Percentiles rank a stretch among this genome's conserved stretches.
phyloP scores from a whole-genome alignment of 306 rosid genomes.

The Hippophae tibetana region DNA sequence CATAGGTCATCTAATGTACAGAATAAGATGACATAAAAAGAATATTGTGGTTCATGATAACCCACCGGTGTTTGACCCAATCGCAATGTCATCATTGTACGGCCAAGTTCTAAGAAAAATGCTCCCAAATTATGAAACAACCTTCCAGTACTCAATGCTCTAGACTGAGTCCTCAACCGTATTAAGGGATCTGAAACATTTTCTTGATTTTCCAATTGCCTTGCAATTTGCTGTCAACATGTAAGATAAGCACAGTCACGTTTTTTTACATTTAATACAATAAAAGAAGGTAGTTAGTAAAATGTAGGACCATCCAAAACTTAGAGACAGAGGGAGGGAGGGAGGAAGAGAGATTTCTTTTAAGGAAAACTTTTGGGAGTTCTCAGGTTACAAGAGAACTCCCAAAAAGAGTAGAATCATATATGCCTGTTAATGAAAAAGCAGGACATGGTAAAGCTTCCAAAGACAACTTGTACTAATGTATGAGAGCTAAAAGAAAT shows the following conservation, averaged over 20 bases:
- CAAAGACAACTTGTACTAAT: too few relatives aligned
- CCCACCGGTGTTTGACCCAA: conserved; percentile 83
- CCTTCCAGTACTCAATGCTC: conserved; percentile 59
- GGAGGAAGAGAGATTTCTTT: too few relatives aligned
- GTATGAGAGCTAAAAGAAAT: too few relatives aligned
- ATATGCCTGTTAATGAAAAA: too few relatives aligned
- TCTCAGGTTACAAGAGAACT: too few relatives aligned
- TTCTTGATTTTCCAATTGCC: conserved; percentile 77
- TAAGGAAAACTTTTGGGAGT: too few relatives aligned
- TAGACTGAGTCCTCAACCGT: conserved; percentile 56
- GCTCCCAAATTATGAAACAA: conserved; percentile 80
- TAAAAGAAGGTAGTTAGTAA: conserved; percentile 6
- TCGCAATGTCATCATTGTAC: conserved; percentile 79
- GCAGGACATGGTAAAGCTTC: too few relatives aligned
- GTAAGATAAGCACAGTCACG: conserved; percentile 19
- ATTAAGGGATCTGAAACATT: conserved; percentile 46
- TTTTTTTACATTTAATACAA: conserved; percentile 12
- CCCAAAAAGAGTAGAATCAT: too few relatives aligned
- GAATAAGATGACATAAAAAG: conserved; percentile 21
- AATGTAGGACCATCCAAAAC: too few relatives aligned
- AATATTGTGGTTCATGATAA: conserved; percentile 13
- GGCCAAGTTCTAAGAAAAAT: conserved; percentile 90
- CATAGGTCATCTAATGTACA: conserved; percentile 3
- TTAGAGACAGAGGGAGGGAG: too few relatives aligned
- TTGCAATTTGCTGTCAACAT: conserved; percentile 58